Conservation (phyloP, 1,284 basidiomycete species). For the Puccinia polysora region DNA sequence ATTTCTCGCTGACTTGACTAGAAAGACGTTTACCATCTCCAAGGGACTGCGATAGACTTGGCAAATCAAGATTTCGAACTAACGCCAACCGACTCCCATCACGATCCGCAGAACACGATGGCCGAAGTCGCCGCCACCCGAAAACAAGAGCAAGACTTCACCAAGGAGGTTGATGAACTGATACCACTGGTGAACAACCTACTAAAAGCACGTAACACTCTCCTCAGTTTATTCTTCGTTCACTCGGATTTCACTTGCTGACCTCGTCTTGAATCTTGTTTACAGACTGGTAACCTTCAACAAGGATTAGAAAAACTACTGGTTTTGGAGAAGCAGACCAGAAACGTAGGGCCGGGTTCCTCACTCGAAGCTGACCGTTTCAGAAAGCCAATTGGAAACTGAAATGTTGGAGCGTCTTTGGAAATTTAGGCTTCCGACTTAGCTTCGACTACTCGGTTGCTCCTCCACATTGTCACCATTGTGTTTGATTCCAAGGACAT, state of each 20-base stretch:
- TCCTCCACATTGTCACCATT: slow-evolving; percentile 67
- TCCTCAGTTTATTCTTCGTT: slow-evolving; percentile 5
- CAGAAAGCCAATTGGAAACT: neutral
- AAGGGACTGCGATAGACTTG: too few species aligned
- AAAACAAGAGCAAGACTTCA: slow-evolving; percentile 60
- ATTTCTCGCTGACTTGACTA: too few species aligned
- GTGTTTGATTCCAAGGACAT: slow-evolving; percentile 69
- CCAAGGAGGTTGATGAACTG: slow-evolving; percentile 57
- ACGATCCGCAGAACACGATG: too few species aligned
- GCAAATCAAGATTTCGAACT: too few species aligned
- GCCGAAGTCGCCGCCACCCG: slow-evolving; percentile 46
- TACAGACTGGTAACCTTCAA: slow-evolving; percentile 65
- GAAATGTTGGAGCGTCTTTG: too few species aligned
- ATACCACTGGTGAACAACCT: slow-evolving; percentile 56
- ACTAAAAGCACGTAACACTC: slow-evolving; percentile 53
- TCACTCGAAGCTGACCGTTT: neutral
- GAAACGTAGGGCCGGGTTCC: slow-evolving; percentile 64
- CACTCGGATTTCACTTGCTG: too few species aligned
- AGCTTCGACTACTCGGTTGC: slow-evolving; percentile 78
- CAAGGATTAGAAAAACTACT: slow-evolving; percentile 86
- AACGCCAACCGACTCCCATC: too few species aligned
- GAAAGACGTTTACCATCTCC: too few species aligned
- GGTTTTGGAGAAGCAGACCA: slow-evolving; percentile 85
- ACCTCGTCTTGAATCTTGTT: slow-evolving; percentile 37
- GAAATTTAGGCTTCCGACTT: slow-evolving; percentile 76